A percentile compares a stretch with the other conserved stretches of the same genome.
These are phyloP conservation scores for Irpex sp. DNA, from an alignment of 1,284 basidiomycete species.

Conservation along the genomic window DNA sequence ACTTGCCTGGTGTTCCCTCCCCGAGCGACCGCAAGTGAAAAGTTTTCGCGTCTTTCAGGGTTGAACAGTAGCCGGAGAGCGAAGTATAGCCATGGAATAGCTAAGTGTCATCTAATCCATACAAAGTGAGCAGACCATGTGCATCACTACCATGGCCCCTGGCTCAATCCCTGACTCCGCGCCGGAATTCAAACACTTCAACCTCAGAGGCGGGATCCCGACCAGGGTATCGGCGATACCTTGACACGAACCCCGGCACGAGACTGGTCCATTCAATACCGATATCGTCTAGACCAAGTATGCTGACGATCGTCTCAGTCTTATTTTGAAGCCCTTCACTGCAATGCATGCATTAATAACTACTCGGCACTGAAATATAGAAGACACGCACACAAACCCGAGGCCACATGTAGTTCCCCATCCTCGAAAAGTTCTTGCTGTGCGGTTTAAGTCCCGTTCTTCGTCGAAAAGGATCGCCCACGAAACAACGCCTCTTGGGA, in stretches of 20 bases:
- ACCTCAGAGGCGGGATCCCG: not conserved
- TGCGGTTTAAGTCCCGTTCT: not conserved
- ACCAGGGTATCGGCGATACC: not conserved
- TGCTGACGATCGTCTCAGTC: not conserved
- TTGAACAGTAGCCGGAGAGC: too few species aligned
- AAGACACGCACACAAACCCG: not conserved
- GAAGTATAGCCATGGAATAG: too few species aligned
- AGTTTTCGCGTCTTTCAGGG: too few species aligned
- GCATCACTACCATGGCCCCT: too few species aligned
- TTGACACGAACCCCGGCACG: not conserved
- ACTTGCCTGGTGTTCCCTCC: too few species aligned
- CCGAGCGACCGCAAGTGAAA: too few species aligned
- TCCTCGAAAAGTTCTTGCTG: not conserved
- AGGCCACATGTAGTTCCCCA: not conserved
- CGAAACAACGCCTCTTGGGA: conserved; percentile 23
- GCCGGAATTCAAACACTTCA: too few species aligned
- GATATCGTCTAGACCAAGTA: not conserved
- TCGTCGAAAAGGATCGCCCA: conserved; percentile 15
- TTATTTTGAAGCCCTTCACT: not conserved
- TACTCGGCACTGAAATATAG: not conserved
- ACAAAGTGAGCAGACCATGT: too few species aligned
- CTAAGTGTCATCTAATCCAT: too few species aligned
- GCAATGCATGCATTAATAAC: not conserved
- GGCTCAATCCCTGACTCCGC: too few species aligned
- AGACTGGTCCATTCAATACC: not conserved